Evolutionary conservation across 148 eudicot species (phyloP).

Genomic region (Fagopyrum homotropicum): DNA sequence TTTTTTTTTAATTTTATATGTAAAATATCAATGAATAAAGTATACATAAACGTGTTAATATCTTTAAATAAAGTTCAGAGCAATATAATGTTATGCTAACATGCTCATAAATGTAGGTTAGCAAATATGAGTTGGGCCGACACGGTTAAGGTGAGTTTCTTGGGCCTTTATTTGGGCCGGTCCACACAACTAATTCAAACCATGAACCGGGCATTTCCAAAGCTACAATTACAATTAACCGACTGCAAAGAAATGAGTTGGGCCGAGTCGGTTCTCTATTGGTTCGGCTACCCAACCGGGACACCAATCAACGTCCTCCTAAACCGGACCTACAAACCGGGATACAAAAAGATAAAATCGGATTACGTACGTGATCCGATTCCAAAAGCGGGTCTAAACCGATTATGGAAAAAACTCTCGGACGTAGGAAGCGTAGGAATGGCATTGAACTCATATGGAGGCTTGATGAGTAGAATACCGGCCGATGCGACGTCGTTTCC

Average conservation of each 20-base stretch:
- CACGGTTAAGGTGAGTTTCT: conserved; percentile 26
- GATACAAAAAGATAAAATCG: conserved; percentile 34
- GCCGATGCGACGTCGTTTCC: conserved; percentile 32
- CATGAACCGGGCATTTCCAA: conserved; percentile 26
- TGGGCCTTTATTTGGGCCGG: conserved; percentile 25
- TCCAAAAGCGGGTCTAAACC: conserved; percentile 25
- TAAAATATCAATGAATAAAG: no score
- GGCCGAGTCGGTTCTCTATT: conserved; percentile 26
- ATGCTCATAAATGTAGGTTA: no score
- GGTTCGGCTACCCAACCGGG: conserved; percentile 23
- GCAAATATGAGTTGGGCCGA: no score
- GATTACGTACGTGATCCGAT: conserved; percentile 39
- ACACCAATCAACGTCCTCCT: conserved; percentile 19
- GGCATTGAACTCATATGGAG: conserved; percentile 40
- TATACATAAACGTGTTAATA: no score
- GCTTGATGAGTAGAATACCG: conserved; percentile 34
- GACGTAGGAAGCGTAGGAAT: conserved; percentile 16
- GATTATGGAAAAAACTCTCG: conserved; percentile 27
- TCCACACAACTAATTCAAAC: conserved; percentile 16
- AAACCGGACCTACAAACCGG: conserved; percentile 13
- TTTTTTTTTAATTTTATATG: no score
- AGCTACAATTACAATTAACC: conserved; percentile 21
- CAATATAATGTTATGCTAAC: no score
- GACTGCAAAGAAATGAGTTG: conserved; percentile 47
- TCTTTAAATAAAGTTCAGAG: no score